Base-by-base conservation (phyloP, 768 basidiomycete species). In the Lactarius psammicola region DNA sequence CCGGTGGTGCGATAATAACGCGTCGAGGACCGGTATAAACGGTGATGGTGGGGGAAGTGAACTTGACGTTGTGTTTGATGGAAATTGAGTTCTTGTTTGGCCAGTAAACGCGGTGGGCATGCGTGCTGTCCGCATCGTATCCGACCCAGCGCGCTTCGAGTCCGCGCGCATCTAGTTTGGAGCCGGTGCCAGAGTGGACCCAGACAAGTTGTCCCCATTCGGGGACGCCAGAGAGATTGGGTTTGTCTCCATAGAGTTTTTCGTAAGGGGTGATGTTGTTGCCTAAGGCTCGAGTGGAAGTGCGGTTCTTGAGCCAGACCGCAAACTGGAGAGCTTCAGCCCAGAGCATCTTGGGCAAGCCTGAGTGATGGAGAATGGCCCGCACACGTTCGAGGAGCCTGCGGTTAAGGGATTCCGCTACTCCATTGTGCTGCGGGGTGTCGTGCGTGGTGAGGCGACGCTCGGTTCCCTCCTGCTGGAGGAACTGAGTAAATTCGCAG, bases 41-140 rank as follows among this genome's bases (percentile, higher is more conserved):
- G 2, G 7, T n/a, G 0, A n/a, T 0, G 1, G 3, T 1, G 0
- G 20, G 20, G 9, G 20, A 8, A 0, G 1, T 18, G 7, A 44
- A 57, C 56, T 40, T 68, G 36, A 78, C 63, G 59, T 73, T 74
- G 7, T 70, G 64, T 53, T 78, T 72, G 23, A 75, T 68, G 4
- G 70, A 64, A 3, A 78, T 63, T 0, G 68, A 44, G 1, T 63
- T 68, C 20, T 67, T 73, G 13, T 68, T 62, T 0, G 74, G 74
- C 77, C 76, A 80, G 63, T 78, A 80, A 13, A 80, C 70, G 4
- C 72, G 60, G 44, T 75, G 72, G 0, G 71, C 79, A 26, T 59
- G 58, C 11, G 75, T 73, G 28, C 72, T 74, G 28, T 73, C 65
- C 3, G 71, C 66, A 57, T 77, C 74, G 60, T 74, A 71, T 20